Percentiles rank a stretch among this genome's conserved stretches.
phyloP scores from a whole-genome alignment of 345 rosid genomes.

The Acer negundo region DNA sequence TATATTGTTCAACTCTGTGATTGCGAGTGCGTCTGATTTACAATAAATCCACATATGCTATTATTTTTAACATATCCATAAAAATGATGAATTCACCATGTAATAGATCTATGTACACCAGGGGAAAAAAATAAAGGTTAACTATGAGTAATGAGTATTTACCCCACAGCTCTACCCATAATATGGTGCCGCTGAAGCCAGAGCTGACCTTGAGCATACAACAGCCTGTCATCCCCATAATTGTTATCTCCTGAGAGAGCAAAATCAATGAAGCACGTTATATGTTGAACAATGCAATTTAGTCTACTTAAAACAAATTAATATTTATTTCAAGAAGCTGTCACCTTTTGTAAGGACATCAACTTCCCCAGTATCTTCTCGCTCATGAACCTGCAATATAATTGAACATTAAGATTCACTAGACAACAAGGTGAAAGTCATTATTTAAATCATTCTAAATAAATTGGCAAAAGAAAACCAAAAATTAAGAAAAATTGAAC shows the following conservation, averaged over 20 bases:
- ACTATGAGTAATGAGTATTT: conserved; percentile 20
- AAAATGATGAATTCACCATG: not conserved
- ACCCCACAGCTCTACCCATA: conserved; percentile 96
- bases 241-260: conserved; percentile 70
- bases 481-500: not conserved
- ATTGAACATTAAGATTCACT: conserved; percentile 10
- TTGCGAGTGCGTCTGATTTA: too few species aligned
- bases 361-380: conserved; percentile 75
- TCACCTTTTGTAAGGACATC: conserved; percentile 97
- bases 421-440: not conserved
- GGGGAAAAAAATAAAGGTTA: not conserved
- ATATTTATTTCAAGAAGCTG: conserved; percentile 17
- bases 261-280: conserved; percentile 11
- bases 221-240: conserved; percentile 74
- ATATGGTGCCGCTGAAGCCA: conserved; percentile 89
- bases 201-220: conserved; percentile 82
- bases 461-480: not conserved
- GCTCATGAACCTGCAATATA: conserved; percentile 76
- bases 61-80: not conserved
- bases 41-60: not conserved
- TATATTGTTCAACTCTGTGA: not conserved
- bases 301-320: conserved; percentile 9
- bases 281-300: not conserved
- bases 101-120: not conserved
- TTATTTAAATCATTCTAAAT: not conserved